Base-by-base conservation (phyloP, 441 rosid species). In the Gossypium schwendimanii region DNA sequence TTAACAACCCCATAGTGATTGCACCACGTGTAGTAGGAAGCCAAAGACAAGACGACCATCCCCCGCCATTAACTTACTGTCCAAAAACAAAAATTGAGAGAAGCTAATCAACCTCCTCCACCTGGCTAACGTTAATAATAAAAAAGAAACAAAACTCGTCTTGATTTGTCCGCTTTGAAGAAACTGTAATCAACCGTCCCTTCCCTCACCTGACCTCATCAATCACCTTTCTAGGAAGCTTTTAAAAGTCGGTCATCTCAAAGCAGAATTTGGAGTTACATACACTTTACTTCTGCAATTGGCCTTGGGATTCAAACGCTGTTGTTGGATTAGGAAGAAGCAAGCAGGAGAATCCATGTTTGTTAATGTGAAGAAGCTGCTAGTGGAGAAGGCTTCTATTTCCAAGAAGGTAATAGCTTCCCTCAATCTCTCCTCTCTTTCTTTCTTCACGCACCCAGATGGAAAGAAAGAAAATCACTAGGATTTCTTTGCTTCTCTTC, bases 361-460 rank as follows among this genome's bases (percentile, higher is more conserved):
- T 59, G 89, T 86, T 21, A 63, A 41, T 20, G 52, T 63, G 11
- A 92, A 84, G 82, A 88, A 85, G 80, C 86, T 92, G 12, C 86
- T 92, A 9, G 97, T 90, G 50, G 92, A 93, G 85, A 93, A 75
- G 82, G 97, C 97, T 81, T 81, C 90, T 4, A 91, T 89, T 79
- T 81, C 90, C 6, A 91, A 81, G 89, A 93, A 91, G 97, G 97
- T 91, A 77, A 58, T 23, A 2, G n/a, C n/a, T 44, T 28, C 33
- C 6, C 49, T 44, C n/a, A 44, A 8, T 44, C 14, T 44, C 15
- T 50, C 18, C 39, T 6, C 39, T 33, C 39, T 33, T 1, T 6
- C 39, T 33, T 33, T 6, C 39, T 33, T 33, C 39, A 33, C 8
- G 39, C 39, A 33, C 39, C 39, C 8, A 33, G 39, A 33, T 33